Evolutionary conservation across 2,329 filamentous ascomycete genomes (phyloP), one percentile per base, ranked within the genome.

Genomic region (Nigrograna mackinnonii): DNA sequence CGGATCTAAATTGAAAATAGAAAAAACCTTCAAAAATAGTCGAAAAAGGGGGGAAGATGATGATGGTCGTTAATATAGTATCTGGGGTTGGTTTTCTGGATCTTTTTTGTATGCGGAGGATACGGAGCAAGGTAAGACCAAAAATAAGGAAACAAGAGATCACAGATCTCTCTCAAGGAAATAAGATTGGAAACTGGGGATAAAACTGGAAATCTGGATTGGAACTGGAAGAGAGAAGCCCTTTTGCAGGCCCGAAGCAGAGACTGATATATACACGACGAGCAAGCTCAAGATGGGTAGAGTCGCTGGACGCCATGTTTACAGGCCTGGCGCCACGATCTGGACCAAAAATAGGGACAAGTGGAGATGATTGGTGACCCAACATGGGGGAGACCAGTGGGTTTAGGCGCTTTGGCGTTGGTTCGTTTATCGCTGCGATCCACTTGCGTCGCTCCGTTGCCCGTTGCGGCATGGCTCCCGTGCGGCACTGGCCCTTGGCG

Each of bases 141-240:
- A 26, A 18, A 33, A 18, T 14, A 52, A 32, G 39, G 37, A 50
- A 35, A 38, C 43, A 35, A 41, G 49, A 52, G 48, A 54, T 48
- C 44, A n/a, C 46, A 44, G 46, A 52, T 52, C 41, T 39, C 47
- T 43, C 31, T 22, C 21, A 44, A 45, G 32, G 34, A 46, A 37
- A 41, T n/a, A 24, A 33, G 16, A n/a, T 17, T 26, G 30, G 44
- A 39, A 43, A 35, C 22, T 40, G 19, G 35, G 31, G n/a, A 37
- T 39, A 18, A 17, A 35, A 46, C 17, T 26, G 26, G 26, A 21
- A 39, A 22, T 6, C 17, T 39, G 37, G 21, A 30, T 19, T 22
- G 32, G 39, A 16, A 24, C 14, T 9, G 24, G 22, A 24, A 12
- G 30, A 33, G n/a, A 37, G 13, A 20, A 37, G 19, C 16, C 19